These are phyloP conservation scores for Tillandsia fasciculata DNA, from an alignment of 176 grass and related monocot species.

Conservation along the genomic window DNA sequence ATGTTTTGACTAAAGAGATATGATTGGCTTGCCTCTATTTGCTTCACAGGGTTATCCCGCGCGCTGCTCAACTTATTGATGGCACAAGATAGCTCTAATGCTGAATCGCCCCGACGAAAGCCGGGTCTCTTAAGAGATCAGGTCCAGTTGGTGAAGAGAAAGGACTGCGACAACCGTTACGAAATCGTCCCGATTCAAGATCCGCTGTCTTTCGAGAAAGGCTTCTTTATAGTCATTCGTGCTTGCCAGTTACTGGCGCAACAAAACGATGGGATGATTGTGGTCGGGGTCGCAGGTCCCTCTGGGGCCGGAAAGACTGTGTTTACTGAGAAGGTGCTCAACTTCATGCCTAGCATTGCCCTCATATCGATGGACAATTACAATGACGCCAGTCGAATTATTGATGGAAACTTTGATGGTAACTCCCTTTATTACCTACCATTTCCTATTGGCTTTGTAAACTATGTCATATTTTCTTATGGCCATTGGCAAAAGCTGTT, in stretches of 20 bases:
- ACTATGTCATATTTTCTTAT: not conserved
- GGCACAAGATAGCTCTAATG: conserved; percentile 42
- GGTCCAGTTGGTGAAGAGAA: conserved; percentile 73
- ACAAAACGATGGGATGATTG: conserved; percentile 76
- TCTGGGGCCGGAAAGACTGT: conserved; percentile 94
- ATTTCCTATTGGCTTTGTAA: not conserved
- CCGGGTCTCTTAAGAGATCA: conserved; percentile 79
- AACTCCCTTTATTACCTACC: conserved; percentile 2
- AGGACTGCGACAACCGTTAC: conserved; percentile 49
- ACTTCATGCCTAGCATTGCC: conserved; percentile 85
- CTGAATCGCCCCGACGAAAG: conserved; percentile 53
- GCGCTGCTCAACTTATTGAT: conserved; percentile 20
- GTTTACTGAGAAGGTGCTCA: conserved; percentile 89
- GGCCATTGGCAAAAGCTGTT: not conserved
- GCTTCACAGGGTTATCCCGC: not conserved
- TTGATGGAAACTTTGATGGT: conserved; percentile 99
- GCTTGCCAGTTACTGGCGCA: conserved; percentile 81
- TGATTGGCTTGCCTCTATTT: not conserved
- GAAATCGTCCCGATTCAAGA: conserved; percentile 77
- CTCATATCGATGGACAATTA: conserved; percentile 99
- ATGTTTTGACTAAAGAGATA: not conserved
- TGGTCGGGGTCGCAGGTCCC: conserved; percentile 80
- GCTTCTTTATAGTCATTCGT: conserved; percentile 86
- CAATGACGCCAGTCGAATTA: conserved; percentile 74
- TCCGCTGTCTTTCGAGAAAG: conserved; percentile 84